phyloP scores from a whole-genome alignment of 305 asterid genomes.

The Solanum hybrid region DNA sequence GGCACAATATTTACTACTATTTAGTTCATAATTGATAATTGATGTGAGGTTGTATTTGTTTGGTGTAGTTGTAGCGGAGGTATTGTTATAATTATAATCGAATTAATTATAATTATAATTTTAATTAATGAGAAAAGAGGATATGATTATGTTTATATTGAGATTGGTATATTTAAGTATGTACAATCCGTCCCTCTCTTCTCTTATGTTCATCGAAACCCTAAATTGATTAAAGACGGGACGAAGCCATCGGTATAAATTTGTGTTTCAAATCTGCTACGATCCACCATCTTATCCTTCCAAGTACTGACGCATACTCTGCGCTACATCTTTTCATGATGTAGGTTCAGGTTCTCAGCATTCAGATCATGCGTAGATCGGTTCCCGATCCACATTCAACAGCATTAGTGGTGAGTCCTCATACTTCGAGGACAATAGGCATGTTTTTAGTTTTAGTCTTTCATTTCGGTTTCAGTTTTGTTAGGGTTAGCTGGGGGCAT shows the following conservation, averaged over 20 bases:
- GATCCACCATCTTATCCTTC: neutral
- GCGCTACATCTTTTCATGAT: no score
- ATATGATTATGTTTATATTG: neutral
- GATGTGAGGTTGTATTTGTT: neutral
- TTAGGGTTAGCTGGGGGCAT: no score
- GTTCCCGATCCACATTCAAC: no score
- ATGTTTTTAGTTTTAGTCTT: no score
- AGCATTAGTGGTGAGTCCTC: no score
- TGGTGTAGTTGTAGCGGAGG: neutral
- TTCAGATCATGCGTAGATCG: no score
- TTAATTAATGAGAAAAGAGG: neutral
- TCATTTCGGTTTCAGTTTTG: no score
- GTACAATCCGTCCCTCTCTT: neutral
- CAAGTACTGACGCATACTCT: no score
- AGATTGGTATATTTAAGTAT: neutral
- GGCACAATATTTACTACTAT: neutral
- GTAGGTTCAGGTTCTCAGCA: no score
- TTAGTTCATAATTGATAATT: neutral
- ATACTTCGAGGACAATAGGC: no score
- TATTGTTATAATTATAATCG: neutral
- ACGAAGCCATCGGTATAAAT: neutral
- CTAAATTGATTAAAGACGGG: neutral
- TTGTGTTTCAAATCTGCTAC: neutral
- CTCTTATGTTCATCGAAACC: neutral
- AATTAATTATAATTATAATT: neutral